Conservation (phyloP, 441 rosid genomes). For the Populus hybrid region DNA sequence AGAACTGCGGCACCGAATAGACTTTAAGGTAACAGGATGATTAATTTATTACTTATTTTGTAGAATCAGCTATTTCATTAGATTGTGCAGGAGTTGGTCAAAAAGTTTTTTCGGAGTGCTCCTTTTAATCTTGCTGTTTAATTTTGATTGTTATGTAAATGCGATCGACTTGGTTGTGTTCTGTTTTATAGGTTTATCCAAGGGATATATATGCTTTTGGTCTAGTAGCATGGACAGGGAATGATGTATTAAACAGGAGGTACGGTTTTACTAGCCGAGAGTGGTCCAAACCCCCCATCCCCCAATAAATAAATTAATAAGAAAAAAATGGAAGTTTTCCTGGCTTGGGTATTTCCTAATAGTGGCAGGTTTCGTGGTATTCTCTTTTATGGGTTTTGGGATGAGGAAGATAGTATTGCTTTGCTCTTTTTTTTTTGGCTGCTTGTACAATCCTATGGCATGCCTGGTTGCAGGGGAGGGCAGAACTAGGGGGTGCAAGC, state of each 20-base stretch:
- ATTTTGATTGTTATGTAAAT: not conserved
- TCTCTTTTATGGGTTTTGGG: not conserved
- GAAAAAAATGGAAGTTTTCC: not conserved
- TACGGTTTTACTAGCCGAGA: slow-evolving; percentile 7
- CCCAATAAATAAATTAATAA: not conserved
- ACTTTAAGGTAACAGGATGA: slow-evolving; percentile 62
- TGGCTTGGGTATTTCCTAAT: not conserved
- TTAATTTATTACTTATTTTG: not conserved
- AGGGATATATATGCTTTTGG: slow-evolving; percentile 87
- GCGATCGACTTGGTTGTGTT: not conserved
- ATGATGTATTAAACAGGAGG: slow-evolving; percentile 90
- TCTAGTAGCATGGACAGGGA: slow-evolving; percentile 92
- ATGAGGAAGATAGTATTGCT: not conserved
- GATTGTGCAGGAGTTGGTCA: not conserved
- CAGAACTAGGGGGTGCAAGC: not conserved
- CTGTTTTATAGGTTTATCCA: slow-evolving; percentile 67
- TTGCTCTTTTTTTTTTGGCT: not conserved
- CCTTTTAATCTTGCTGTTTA: not conserved
- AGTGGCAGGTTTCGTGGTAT: not conserved
- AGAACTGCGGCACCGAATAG: slow-evolving; percentile 79
- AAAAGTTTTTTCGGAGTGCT: not conserved
- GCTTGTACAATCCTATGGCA: too few species aligned
- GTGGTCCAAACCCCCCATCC: not conserved
- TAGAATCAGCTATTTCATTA: not conserved
- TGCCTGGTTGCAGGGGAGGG: not conserved